Conservation (phyloP, 1,284 basidiomycete genomes). For the Rhodofomes roseus region DNA sequence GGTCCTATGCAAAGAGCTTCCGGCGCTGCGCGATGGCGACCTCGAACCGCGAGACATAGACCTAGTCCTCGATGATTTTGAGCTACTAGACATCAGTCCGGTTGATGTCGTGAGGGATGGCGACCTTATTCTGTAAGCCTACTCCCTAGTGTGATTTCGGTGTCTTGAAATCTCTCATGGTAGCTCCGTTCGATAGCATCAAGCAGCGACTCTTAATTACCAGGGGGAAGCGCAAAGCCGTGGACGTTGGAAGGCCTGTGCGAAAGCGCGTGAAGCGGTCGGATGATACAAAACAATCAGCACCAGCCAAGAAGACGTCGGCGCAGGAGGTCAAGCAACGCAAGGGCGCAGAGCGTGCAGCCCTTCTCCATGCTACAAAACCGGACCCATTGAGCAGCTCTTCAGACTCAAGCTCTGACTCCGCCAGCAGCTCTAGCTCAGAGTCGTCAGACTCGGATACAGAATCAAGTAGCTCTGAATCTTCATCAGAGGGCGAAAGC, state of each 20-base stretch:
- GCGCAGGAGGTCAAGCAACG: neutral
- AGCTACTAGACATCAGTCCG: slow-evolving; percentile 36
- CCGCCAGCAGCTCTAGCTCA: slow-evolving; percentile 1
- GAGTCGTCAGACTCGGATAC: slow-evolving; percentile 18
- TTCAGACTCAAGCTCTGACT: neutral
- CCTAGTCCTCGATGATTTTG: slow-evolving; percentile 42
- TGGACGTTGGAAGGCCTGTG: slow-evolving; percentile 6
- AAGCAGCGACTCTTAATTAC: slow-evolving; percentile 7
- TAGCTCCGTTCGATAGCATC: slow-evolving; percentile 13
- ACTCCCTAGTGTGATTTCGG: neutral
- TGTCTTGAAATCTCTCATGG: slow-evolving; percentile 21
- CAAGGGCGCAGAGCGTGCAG: neutral
- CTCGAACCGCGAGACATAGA: slow-evolving; percentile 21
- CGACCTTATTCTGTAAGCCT: slow-evolving; percentile 39
- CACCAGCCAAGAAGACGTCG: neutral
- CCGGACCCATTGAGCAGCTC: neutral
- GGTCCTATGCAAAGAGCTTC: slow-evolving; percentile 24
- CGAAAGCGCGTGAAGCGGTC: slow-evolving; percentile 16
- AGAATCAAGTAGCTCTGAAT: neutral
- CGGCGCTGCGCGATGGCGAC: slow-evolving; percentile 16
- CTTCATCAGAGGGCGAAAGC: slow-evolving; percentile 4
- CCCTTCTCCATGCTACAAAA: neutral
- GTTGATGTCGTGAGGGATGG: slow-evolving; percentile 41
- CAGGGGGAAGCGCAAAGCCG: slow-evolving; percentile 16
- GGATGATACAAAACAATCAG: neutral